These are phyloP conservation scores for Capronia coronata DNA, from an alignment of 2,329 filamentous ascomycete genomes.

Conservation along the genomic window DNA sequence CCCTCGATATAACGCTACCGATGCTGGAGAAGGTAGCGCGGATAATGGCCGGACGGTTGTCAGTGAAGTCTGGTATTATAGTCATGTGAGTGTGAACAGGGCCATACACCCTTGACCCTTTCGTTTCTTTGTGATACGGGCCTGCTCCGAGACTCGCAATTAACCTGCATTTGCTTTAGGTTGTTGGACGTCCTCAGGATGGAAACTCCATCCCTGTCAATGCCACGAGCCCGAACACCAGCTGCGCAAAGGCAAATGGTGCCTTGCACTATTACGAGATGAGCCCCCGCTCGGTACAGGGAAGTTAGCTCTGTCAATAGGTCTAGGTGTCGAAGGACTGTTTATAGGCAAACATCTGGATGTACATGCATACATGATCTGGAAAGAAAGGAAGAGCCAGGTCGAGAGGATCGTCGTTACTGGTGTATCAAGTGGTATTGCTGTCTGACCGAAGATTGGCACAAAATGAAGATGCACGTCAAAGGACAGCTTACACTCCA, in stretches of 20 bases:
- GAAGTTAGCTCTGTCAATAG: constrained; percentile 4
- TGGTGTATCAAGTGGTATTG: too few species aligned
- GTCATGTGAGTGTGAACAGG: constrained; percentile 40
- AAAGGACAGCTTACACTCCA: too few species aligned
- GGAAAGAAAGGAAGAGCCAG: too few species aligned
- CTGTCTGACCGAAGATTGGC: too few species aligned
- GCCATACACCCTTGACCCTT: not conserved
- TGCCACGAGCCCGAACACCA: constrained; percentile 23
- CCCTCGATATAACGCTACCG: constrained; percentile 55
- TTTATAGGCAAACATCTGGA: too few species aligned
- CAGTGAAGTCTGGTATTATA: constrained; percentile 62
- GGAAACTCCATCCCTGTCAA: constrained; percentile 40
- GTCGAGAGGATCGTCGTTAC: too few species aligned
- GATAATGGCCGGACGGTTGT: constrained; percentile 55
- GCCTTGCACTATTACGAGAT: constrained; percentile 27
- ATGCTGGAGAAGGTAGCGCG: constrained; percentile 47
- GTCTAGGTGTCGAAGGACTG: too few species aligned
- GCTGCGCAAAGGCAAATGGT: constrained; percentile 26
- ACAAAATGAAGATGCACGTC: too few species aligned
- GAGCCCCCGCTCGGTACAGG: constrained; percentile 19
- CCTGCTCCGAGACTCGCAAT: not conserved
- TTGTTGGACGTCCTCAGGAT: constrained; percentile 50
- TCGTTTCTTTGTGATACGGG: too few species aligned
- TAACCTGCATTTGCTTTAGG: constrained; percentile 4
- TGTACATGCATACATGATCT: too few species aligned